A percentile compares a stretch with the other conserved stretches of the same genome.
phyloP scores from a whole-genome alignment of 2,329 filamentous ascomycete species.

The Rutstroemia sydowiana region DNA sequence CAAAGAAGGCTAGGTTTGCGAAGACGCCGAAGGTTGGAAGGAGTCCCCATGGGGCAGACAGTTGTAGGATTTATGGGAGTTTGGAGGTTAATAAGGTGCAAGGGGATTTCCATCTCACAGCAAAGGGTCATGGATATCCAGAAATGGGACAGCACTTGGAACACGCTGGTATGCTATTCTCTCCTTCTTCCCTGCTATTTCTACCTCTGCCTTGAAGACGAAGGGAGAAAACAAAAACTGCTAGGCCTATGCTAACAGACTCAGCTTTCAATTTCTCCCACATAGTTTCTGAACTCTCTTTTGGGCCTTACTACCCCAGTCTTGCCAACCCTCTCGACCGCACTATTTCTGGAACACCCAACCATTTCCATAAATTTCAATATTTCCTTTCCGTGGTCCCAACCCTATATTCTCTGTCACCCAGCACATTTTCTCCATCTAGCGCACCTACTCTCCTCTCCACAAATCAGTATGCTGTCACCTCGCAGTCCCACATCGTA shows the following conservation, averaged over 20 bases:
- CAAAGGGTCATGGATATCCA: slow-evolving; percentile 88
- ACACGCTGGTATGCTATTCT: slow-evolving; percentile 57
- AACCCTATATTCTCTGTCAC: slow-evolving; percentile 73
- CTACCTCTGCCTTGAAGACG: not conserved
- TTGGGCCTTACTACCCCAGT: slow-evolving; percentile 92
- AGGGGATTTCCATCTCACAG: slow-evolving; percentile 96
- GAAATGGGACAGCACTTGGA: slow-evolving; percentile 74
- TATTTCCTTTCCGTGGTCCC: slow-evolving; percentile 96
- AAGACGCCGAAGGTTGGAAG: slow-evolving; percentile 62
- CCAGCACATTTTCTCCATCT: slow-evolving; percentile 22
- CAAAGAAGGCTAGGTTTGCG: slow-evolving; percentile 56
- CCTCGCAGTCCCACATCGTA: slow-evolving; percentile 70
- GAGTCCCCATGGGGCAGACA: slow-evolving; percentile 44
- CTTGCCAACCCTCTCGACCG: slow-evolving; percentile 91
- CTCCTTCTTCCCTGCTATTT: not conserved
- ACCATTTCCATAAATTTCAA: slow-evolving; percentile 91
- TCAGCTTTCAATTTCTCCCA: slow-evolving; percentile 96
- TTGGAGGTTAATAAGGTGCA: slow-evolving; percentile 94
- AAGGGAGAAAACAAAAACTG: slow-evolving; percentile 11
- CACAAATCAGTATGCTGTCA: slow-evolving; percentile 98
- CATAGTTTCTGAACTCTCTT: slow-evolving; percentile 91
- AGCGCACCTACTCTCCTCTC: slow-evolving; percentile 54
- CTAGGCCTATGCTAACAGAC: slow-evolving; percentile 15
- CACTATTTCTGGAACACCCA: slow-evolving; percentile 68
- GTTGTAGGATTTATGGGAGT: slow-evolving; percentile 84